These are phyloP conservation scores for Lumnitzera racemosa DNA, from an alignment of 345 rosid genomes.

Conservation along the genomic window DNA sequence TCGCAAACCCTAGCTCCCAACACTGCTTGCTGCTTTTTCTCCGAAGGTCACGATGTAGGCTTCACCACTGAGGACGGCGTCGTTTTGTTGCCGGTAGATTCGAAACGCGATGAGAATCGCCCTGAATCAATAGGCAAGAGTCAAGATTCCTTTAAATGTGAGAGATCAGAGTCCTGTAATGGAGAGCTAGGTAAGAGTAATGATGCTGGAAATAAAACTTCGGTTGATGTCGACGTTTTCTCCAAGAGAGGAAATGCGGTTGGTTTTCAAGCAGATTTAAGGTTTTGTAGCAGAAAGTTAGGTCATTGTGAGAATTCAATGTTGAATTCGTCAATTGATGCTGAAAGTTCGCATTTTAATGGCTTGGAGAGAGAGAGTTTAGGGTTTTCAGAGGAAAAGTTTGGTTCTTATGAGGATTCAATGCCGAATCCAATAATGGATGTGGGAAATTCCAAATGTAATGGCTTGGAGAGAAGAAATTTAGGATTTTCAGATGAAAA, in stretches of 20 bases:
- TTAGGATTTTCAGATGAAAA: too few species aligned
- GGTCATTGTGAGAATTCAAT: neutral
- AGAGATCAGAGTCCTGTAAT: neutral
- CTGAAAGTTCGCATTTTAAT: too few species aligned
- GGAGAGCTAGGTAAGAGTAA: neutral
- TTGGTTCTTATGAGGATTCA: too few species aligned
- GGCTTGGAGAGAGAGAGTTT: too few species aligned
- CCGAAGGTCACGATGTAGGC: conserved; percentile 25
- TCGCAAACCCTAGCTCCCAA: conserved; percentile 13
- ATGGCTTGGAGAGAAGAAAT: too few species aligned
- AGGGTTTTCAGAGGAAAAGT: too few species aligned
- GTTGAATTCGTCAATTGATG: too few species aligned
- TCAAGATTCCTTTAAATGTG: too few species aligned
- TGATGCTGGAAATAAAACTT: conserved; percentile 4
- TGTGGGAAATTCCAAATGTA: too few species aligned
- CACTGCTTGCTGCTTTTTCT: conserved; percentile 40
- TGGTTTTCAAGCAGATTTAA: neutral
- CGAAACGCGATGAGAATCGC: neutral
- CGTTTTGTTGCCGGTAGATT: conserved; percentile 24
- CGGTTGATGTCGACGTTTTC: neutral
- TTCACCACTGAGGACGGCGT: conserved; percentile 42
- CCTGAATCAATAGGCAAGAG: too few species aligned
- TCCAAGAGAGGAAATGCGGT: neutral
- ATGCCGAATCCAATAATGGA: too few species aligned
- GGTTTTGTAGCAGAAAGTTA: neutral